Conservation (phyloP, 441 rosid species). For the Aquilaria agallochum region DNA sequence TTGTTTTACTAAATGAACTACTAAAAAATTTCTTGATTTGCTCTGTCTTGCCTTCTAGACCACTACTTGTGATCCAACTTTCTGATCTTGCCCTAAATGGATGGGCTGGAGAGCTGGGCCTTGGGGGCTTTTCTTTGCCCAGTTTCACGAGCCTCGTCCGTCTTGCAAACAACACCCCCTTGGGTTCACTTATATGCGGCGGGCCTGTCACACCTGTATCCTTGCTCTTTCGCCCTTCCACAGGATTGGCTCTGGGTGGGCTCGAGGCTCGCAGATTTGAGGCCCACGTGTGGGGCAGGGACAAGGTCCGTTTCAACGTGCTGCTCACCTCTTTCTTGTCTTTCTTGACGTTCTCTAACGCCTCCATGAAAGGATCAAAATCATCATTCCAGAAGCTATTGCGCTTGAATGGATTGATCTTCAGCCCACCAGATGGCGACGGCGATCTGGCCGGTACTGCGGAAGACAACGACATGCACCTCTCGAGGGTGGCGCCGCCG, state of each 20-base stretch:
- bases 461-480: slow-evolving; percentile 12
- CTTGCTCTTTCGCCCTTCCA: too few relatives aligned
- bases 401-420: slow-evolving; percentile 20
- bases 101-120: background rate
- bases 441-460: slow-evolving; percentile 15
- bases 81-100: too few relatives aligned
- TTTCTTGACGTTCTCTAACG: slow-evolving; percentile 37
- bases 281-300: slow-evolving; percentile 28
- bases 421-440: slow-evolving; percentile 4
- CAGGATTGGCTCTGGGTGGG: background rate
- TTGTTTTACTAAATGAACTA: too few relatives aligned
- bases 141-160: slow-evolving; percentile 29
- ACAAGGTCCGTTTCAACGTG: slow-evolving; percentile 19
- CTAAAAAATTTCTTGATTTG: too few relatives aligned
- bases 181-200: slow-evolving; percentile 23
- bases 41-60: too few relatives aligned
- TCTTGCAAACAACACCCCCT: slow-evolving; percentile 34
- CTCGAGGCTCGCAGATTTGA: background rate
- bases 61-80: too few relatives aligned
- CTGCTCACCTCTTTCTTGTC: slow-evolving; percentile 7
- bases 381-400: slow-evolving; percentile 48
- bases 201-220: background rate
- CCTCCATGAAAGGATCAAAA: slow-evolving; percentile 54
- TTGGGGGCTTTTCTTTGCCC: slow-evolving; percentile 15
- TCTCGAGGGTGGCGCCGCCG: background rate